These are phyloP conservation scores for Acanthamoeba healyi DNA, from an alignment of 208 protist species.

Conservation along the genomic window DNA sequence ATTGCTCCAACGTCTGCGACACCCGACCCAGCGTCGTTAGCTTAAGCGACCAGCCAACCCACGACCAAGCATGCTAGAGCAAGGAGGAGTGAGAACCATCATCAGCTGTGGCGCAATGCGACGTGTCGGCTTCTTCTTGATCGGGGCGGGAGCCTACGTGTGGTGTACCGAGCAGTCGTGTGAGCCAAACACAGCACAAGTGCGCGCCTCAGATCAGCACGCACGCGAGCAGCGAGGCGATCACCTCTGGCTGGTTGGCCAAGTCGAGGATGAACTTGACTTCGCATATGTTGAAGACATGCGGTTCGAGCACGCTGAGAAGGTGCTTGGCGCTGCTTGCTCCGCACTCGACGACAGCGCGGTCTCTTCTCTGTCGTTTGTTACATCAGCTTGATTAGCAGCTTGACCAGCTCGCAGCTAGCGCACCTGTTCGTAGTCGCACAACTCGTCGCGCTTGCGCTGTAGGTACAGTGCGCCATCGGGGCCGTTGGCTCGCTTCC, in stretches of 20 bases:
- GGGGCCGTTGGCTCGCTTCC: background rate
- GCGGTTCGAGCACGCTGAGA: background rate
- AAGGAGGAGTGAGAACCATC: background rate
- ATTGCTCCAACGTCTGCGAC: background rate
- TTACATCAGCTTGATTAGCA: background rate
- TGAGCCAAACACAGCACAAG: too few species aligned
- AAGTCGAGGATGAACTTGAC: background rate
- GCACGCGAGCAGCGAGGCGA: too few species aligned
- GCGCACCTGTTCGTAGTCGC: background rate
- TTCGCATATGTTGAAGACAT: constrained; percentile 52
- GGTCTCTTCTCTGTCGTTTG: background rate
- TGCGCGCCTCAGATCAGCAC: too few species aligned
- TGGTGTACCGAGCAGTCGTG: too few species aligned
- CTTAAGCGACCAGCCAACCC: too few species aligned
- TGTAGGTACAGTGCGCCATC: background rate
- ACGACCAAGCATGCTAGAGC: too few species aligned
- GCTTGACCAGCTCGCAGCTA: background rate
- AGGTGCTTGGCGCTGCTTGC: background rate
- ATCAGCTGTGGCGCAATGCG: background rate
- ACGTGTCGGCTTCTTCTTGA: background rate
- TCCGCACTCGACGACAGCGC: background rate
- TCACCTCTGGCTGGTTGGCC: background rate
- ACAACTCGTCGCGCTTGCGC: background rate
- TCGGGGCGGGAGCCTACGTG: background rate
- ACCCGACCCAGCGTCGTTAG: background rate